These are phyloP conservation scores for Quercus tomentella DNA, from an alignment of 331 rosid genomes.

Conservation along the genomic window DNA sequence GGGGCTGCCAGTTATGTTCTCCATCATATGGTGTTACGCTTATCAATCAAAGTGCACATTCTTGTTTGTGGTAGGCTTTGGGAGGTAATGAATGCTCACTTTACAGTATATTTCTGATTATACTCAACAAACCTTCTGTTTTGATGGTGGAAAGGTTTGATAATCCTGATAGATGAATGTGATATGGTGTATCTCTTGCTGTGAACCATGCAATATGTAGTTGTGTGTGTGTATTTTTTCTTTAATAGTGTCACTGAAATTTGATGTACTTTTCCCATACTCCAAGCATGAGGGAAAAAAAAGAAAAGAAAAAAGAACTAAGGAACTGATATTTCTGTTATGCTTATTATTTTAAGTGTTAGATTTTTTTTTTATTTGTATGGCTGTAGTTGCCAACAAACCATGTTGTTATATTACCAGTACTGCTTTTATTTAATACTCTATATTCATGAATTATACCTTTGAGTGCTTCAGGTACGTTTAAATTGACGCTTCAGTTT, in stretches of 20 bases:
- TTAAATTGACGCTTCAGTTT: constrained; percentile 88
- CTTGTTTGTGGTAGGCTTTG: not conserved
- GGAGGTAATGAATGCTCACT: not conserved
- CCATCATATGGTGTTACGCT: not conserved
- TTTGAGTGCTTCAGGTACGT: constrained; percentile 70
- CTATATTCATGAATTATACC: not conserved
- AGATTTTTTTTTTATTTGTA: not conserved
- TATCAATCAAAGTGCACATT: not conserved
- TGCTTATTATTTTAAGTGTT: not conserved
- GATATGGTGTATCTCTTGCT: not conserved
- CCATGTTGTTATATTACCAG: not conserved
- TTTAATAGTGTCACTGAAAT: not conserved
- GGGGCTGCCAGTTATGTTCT: too few relatives aligned
- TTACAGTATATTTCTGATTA: not conserved
- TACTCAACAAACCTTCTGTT: not conserved
- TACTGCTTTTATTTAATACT: not conserved
- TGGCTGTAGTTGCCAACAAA: not conserved
- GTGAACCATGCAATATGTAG: not conserved
- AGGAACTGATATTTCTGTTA: not conserved
- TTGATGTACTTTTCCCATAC: not conserved
- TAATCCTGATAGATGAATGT: not conserved
- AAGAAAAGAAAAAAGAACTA: not conserved
- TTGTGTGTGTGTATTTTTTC: not conserved
- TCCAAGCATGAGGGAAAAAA: not conserved
- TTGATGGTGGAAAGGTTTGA: not conserved